Evolutionary conservation across 2,329 filamentous ascomycete species (phyloP).

Genomic region (Gnomoniopsis sp.): DNA sequence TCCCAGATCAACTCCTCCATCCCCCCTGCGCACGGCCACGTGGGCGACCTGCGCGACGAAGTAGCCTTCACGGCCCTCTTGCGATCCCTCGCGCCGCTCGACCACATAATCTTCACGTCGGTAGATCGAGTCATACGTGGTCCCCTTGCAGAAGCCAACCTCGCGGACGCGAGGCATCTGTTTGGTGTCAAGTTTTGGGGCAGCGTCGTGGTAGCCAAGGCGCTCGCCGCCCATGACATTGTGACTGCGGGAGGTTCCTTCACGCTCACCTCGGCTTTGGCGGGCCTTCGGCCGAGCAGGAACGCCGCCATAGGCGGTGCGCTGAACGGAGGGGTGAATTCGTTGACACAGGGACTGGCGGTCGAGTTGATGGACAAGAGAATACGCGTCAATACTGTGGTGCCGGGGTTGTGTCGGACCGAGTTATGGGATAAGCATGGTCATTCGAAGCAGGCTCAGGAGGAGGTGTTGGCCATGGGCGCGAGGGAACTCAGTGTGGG

Average conservation of each 20-base stretch:
- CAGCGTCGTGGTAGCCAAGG: slow-evolving; percentile 32
- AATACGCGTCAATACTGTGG: slow-evolving; percentile 30
- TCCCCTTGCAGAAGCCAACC: slow-evolving; percentile 28
- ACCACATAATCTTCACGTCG: slow-evolving; percentile 36
- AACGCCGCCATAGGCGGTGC: slow-evolving; percentile 32
- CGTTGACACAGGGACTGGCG: slow-evolving; percentile 26
- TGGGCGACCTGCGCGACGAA: slow-evolving; percentile 34
- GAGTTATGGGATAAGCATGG: slow-evolving; percentile 31
- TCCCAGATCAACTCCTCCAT: not conserved
- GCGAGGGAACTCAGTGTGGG: slow-evolving; percentile 23
- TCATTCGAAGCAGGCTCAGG: slow-evolving; percentile 24
- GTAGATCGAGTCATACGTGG: slow-evolving; percentile 37
- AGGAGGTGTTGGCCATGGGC: slow-evolving; percentile 22
- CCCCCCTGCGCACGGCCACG: slow-evolving; percentile 24
- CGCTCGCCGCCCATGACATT: slow-evolving; percentile 33
- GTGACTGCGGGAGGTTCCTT: slow-evolving; percentile 34
- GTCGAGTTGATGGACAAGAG: slow-evolving; percentile 25
- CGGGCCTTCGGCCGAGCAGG: slow-evolving; percentile 33
- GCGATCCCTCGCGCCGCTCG: slow-evolving; percentile 29
- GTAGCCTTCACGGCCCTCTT: slow-evolving; percentile 29
- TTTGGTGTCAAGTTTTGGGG: slow-evolving; percentile 41
- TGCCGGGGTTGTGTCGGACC: slow-evolving; percentile 29
- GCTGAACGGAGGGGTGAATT: slow-evolving; percentile 28
- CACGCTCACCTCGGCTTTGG: slow-evolving; percentile 34
- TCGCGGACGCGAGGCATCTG: slow-evolving; percentile 31